Percentiles rank a stretch among this genome's conserved stretches.
Evolutionary conservation across 768 basidiomycete species (phyloP).

Genomic region (Tulasnella sp.): DNA sequence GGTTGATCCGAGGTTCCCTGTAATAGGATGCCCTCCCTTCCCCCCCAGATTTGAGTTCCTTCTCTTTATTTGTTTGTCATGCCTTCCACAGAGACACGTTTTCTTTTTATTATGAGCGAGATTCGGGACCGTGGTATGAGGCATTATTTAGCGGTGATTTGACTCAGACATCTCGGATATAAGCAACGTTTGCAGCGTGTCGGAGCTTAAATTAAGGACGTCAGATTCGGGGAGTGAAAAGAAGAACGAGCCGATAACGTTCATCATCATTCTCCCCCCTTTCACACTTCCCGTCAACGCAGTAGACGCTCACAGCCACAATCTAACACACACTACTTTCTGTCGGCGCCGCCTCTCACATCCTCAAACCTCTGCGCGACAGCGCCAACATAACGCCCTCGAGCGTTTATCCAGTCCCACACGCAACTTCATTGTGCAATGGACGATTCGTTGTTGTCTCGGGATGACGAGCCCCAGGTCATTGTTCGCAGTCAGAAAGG

Average conservation of each 20-base stretch:
- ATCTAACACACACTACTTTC: neutral
- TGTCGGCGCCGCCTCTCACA: neutral
- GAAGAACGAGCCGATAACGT: neutral
- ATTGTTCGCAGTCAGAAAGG: constrained; percentile 15
- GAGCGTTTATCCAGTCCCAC: neutral
- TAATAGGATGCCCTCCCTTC: neutral
- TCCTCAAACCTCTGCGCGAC: neutral
- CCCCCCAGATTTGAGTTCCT: neutral
- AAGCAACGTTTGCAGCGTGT: neutral
- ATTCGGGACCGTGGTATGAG: neutral
- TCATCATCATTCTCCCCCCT: constrained; percentile 4
- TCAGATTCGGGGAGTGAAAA: neutral
- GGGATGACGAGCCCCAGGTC: neutral
- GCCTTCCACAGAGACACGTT: neutral
- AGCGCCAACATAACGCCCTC: neutral
- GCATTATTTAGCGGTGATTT: neutral
- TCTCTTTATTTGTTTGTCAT: neutral
- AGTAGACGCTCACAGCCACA: neutral
- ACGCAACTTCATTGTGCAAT: neutral
- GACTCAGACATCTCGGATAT: neutral
- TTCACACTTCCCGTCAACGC: neutral
- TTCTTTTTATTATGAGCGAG: neutral
- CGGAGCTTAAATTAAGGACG: neutral
- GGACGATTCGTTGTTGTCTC: neutral
- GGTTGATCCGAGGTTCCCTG: neutral